Conservation (phyloP, 2,329 filamentous ascomycete species). For the Fusarium dimerum region DNA sequence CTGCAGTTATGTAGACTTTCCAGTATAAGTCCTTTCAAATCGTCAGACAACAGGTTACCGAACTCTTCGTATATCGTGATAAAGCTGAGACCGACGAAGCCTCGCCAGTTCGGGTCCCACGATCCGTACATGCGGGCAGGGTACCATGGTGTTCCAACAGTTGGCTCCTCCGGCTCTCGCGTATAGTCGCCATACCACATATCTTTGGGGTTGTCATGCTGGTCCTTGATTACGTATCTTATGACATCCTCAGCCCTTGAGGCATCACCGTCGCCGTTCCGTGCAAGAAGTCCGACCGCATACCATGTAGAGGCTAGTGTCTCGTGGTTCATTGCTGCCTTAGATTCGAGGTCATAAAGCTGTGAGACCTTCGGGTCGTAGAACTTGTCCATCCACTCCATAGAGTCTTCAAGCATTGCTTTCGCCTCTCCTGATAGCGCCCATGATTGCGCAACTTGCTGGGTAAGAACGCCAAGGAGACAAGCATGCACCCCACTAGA, state of each 20-base stretch:
- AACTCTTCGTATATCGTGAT: conserved; percentile 16
- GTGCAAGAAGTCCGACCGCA: conserved; percentile 11
- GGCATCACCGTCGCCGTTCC: conserved; percentile 4
- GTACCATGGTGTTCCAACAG: conserved; percentile 9
- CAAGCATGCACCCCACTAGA: neutral
- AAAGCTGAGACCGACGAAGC: conserved; percentile 11
- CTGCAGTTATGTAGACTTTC: conserved; percentile 10
- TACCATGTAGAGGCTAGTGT: conserved; percentile 13
- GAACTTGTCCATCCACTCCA: conserved; percentile 15
- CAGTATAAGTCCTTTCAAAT: conserved; percentile 8
- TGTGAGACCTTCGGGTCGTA: conserved; percentile 24
- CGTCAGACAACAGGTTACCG: neutral
- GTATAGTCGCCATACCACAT: conserved; percentile 15
- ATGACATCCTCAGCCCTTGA: conserved; percentile 9
- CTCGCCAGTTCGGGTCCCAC: conserved; percentile 15
- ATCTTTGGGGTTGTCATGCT: conserved; percentile 3
- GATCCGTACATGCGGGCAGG: conserved; percentile 9
- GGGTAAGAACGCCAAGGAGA: conserved; percentile 1
- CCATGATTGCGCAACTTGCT: neutral
- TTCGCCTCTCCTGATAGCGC: conserved; percentile 11
- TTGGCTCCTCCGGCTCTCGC: conserved; percentile 9
- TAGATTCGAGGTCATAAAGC: conserved; percentile 8
- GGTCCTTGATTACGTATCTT: conserved; percentile 10
- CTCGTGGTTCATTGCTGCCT: conserved; percentile 11
- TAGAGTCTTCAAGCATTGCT: conserved; percentile 15